Evolutionary conservation across 2,329 filamentous ascomycete genomes (phyloP).

Genomic region (Colletotrichum magnum): DNA sequence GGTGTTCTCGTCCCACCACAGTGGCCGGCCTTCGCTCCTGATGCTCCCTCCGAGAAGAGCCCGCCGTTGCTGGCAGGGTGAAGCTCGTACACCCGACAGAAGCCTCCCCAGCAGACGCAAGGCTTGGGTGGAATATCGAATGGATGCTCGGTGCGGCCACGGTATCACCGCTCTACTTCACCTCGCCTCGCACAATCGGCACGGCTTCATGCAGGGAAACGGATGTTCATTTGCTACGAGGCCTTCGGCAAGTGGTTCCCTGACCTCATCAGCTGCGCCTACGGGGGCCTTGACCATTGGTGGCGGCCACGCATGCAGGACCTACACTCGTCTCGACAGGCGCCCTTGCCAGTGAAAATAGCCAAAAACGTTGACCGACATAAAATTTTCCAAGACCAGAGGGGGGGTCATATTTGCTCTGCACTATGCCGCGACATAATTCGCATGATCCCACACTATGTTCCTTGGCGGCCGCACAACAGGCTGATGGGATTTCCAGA

Average conservation of each 20-base stretch:
- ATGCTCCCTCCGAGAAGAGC: constrained; percentile 2
- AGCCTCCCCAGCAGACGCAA: constrained; percentile 9
- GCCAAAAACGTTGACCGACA: constrained; percentile 37
- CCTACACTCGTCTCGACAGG: constrained; percentile 24
- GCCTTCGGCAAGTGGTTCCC: constrained; percentile 16
- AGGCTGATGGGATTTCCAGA: constrained; percentile 23
- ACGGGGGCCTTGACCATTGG: constrained; percentile 27
- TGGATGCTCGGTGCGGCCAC: constrained; percentile 4
- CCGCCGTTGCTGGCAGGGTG: constrained; percentile 10
- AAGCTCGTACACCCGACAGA: constrained; percentile 11
- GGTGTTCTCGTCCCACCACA: constrained; percentile 34
- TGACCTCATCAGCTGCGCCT: constrained; percentile 37
- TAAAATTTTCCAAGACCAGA: constrained; percentile 23
- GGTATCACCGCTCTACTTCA: constrained; percentile 16
- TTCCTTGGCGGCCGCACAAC: constrained; percentile 20
- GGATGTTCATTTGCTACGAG: constrained; percentile 37
- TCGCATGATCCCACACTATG: constrained; percentile 21
- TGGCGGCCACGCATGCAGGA: constrained; percentile 24
- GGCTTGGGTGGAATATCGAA: constrained; percentile 30
- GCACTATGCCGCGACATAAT: constrained; percentile 28
- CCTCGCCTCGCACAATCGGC: constrained; percentile 23
- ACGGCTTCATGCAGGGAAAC: constrained; percentile 36
- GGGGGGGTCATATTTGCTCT: constrained; percentile 21
- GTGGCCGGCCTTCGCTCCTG: constrained; percentile 4
- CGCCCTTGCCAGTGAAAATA: constrained; percentile 29